Evolutionary conservation across 352 stramenopile species (phyloP).

Genomic region (Phytophthora aleatoria): DNA sequence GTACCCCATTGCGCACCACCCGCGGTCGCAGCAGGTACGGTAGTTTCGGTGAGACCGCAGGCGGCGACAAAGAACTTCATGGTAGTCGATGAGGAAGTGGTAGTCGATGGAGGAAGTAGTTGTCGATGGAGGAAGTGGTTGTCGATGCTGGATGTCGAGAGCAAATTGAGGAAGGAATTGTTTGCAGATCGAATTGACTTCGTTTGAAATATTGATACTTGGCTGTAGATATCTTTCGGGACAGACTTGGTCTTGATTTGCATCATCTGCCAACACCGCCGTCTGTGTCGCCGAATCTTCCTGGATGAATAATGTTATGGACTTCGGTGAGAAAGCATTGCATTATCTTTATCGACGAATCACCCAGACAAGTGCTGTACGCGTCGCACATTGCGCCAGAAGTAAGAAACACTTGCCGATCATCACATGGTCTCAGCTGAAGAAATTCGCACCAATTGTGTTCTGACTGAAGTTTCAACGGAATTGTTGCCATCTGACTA

Average conservation of each 20-base stretch:
- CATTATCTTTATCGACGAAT: no score
- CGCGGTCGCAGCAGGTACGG: no score
- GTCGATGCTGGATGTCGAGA: no score
- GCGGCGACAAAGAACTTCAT: no score
- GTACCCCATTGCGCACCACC: no score
- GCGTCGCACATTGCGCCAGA: neutral
- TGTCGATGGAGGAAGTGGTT: no score
- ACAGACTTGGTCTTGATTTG: no score
- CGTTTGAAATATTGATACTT: conserved; percentile 1
- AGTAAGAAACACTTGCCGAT: neutral
- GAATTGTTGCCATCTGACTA: neutral
- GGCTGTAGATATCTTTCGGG: no score
- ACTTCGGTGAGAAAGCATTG: neutral
- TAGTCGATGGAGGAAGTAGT: no score
- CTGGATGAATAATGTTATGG: neutral
- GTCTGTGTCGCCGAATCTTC: neutral
- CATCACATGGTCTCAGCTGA: neutral
- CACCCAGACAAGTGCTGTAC: neutral
- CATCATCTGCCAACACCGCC: neutral
- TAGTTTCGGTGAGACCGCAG: no score
- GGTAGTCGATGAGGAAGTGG: no score
- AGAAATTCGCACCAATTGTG: neutral
- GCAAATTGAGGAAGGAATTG: no score
- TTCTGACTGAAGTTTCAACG: neutral
- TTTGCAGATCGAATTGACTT: conserved; percentile 1